phyloP scores from a whole-genome alignment of 345 rosid species.

The Eucalyptus erythrocorys region DNA sequence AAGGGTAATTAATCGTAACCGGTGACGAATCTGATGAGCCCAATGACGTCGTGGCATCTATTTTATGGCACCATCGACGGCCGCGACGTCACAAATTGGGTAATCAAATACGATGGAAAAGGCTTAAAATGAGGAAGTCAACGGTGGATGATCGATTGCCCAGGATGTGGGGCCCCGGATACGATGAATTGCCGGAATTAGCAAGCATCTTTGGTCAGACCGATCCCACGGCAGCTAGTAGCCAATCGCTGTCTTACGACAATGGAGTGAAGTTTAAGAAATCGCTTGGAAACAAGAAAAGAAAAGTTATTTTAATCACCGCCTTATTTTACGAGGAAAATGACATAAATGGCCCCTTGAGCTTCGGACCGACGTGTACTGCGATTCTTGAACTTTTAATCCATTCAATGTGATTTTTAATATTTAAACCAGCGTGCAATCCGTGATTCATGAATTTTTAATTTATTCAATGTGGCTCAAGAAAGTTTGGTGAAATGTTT shows the following conservation, averaged over 20 bases:
- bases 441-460: background rate
- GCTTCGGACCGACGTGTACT: rapidly evolving
- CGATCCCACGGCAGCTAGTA: background rate
- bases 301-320: background rate
- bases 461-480: too few relatives aligned
- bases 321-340: background rate
- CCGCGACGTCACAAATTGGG: background rate
- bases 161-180: background rate
- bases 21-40: background rate
- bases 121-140: background rate
- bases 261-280: background rate
- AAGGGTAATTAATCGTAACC: background rate
- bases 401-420: rapidly evolving
- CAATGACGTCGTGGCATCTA: background rate
- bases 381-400: too few relatives aligned
- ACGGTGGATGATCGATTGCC: background rate
- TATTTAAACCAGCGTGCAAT: rapidly evolving
- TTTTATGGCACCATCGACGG: background rate
- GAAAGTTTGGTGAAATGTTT: too few relatives aligned
- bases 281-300: background rate
- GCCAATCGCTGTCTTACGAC: background rate
- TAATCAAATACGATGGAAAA: background rate
- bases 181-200: background rate
- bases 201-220: background rate
- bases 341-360: background rate